Base-by-base conservation (phyloP, 2,329 filamentous ascomycete genomes). In the Nigrograna mackinnonii region DNA sequence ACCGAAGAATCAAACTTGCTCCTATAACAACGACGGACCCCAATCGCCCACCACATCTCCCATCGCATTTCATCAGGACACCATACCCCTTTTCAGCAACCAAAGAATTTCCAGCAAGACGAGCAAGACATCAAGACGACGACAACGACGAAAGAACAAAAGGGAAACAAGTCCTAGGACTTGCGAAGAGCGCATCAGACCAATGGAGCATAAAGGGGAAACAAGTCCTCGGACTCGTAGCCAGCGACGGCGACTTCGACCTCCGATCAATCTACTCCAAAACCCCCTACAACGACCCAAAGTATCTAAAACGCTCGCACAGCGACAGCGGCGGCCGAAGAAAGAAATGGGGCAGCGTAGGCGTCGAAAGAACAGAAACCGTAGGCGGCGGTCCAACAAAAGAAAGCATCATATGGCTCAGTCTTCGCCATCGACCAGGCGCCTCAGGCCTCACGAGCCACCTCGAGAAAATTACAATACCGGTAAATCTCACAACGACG, bases 61-160 rank as follows among this genome's bases (percentile, higher is more conserved):
- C 60, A 1, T 37, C 52, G 5, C 54, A 62, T 37, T 62, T 59
- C 36, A 52, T 60, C 33, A 56, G 51, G 18, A 65, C 56, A 5
- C 57, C 57, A 7, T 61, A 65, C 32, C 58, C 55, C 0, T 61
- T 58, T 32, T 51, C 46, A 3, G 43, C 51, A 3, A 57, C 54
- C 31, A 60, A 62, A 24, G 51, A 58, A 20, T 62, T 60, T 35
- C 57, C 56, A 3, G n/a, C 31, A 54, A 55, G 21, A 53, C 54
- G 2, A 44, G 46, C n/a, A 49, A 46, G 6, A 37, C 55, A 14
- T 55, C 54, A 12, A 41, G 55, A 37, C 0, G 41, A 51, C 3
- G 52, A 46, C 31, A 44, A 49, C 17, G 43, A 43, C 14, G 36
- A 44, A 2, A 28, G 9, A 28, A 9, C 11, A 57, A 64, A 24